Evolutionary conservation across 441 rosid genomes (phyloP).

Genomic region (Brassica hybrid): DNA sequence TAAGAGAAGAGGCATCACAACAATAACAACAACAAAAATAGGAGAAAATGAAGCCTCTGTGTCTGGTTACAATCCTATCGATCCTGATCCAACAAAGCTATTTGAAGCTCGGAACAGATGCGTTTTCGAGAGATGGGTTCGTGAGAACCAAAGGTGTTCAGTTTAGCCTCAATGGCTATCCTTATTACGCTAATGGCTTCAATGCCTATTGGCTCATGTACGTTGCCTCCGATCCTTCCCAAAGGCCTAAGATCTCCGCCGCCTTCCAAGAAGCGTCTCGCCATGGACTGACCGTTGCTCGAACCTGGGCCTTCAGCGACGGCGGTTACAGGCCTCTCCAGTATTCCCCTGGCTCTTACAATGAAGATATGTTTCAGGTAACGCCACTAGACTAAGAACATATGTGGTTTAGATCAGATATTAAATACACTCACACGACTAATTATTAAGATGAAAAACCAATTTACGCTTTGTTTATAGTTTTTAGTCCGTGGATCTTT

Average conservation of each 20-base stretch:
- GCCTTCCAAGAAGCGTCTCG: constrained; percentile 72
- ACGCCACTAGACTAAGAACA: constrained; percentile 12
- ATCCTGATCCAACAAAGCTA: constrained; percentile 41
- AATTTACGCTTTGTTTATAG: not conserved
- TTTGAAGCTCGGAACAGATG: constrained; percentile 33
- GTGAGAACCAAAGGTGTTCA: constrained; percentile 73
- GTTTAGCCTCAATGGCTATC: constrained; percentile 74
- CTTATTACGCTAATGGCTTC: constrained; percentile 89
- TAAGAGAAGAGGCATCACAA: not conserved
- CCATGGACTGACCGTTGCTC: constrained; percentile 78
- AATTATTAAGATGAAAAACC: not conserved
- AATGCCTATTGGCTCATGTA: constrained; percentile 99
- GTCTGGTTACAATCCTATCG: constrained; percentile 37
- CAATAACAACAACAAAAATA: not conserved
- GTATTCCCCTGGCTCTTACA: constrained; percentile 84
- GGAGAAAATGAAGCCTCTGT: constrained; percentile 47
- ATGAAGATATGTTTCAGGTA: constrained; percentile 88
- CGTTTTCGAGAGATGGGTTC: constrained; percentile 64
- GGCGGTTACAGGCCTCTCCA: constrained; percentile 92
- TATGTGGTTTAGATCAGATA: not conserved
- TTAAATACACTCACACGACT: not conserved
- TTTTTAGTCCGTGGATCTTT: not conserved
- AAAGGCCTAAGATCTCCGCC: constrained; percentile 65
- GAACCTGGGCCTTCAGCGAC: constrained; percentile 98
- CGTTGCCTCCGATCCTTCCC: constrained; percentile 80